A percentile compares a stretch with the other conserved stretches of the same genome.
These are phyloP conservation scores for fission yeast (Schizosaccharomyces pombe) DNA, from an alignment of 805 yeast genomes.

Conservation along the genomic window DNA sequence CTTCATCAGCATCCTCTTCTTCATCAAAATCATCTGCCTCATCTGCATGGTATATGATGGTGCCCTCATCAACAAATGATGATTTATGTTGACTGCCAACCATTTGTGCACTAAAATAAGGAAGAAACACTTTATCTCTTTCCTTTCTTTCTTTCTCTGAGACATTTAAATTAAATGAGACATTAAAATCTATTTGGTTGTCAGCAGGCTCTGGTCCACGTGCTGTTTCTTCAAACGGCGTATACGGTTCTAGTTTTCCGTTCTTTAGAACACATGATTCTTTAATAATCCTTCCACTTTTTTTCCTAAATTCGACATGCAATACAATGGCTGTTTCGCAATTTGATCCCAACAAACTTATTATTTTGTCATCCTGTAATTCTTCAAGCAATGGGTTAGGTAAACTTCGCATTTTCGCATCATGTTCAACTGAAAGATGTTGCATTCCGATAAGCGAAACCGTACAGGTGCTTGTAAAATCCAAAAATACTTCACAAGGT, in stretches of 20 bases:
- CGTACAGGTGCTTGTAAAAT: background rate
- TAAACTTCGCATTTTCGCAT: background rate
- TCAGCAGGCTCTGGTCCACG: background rate
- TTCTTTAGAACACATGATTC: background rate
- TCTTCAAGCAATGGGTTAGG: background rate
- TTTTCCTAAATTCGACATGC: background rate
- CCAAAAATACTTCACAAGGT: background rate
- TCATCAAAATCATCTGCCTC: constrained; percentile 2
- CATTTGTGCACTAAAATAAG: background rate
- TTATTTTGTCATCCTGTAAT: background rate
- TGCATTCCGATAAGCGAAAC: background rate
- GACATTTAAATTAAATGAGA: background rate
- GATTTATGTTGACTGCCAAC: background rate
- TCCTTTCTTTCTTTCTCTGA: background rate
- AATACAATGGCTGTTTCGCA: background rate
- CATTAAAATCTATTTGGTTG: background rate
- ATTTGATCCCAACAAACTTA: background rate
- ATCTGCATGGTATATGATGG: background rate
- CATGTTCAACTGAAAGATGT: background rate
- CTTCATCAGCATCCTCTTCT: constrained; percentile 2
- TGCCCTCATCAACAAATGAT: background rate
- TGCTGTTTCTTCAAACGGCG: background rate
- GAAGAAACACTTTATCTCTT: background rate
- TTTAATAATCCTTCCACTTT: background rate
- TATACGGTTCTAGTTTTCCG: background rate